A percentile compares a stretch with the other conserved stretches of the same genome.
phyloP scores from a whole-genome alignment of 305 asterid species.

The Striga hermonthica region DNA sequence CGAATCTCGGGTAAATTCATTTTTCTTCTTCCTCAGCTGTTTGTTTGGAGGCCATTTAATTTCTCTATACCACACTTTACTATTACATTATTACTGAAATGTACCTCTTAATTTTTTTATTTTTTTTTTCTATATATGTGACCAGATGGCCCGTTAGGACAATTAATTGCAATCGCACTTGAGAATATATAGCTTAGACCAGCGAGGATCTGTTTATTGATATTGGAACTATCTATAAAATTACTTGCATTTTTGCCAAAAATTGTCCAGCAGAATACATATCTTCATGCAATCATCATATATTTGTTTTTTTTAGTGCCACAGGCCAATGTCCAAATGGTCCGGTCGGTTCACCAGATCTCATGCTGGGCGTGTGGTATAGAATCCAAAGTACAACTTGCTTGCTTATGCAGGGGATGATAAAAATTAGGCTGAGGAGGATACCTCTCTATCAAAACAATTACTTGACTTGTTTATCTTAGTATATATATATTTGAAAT shows the following conservation, averaged over 20 bases:
- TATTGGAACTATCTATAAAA: conserved; percentile 55
- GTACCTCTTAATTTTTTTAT: too few species aligned
- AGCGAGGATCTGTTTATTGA: conserved; percentile 94
- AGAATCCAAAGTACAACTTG: conserved; percentile 88
- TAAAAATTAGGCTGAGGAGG: conserved; percentile 90
- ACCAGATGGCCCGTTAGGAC: conserved; percentile 98
- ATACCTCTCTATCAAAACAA: background rate
- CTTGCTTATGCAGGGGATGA: conserved; percentile 99
- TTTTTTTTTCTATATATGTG: conserved; percentile 3
- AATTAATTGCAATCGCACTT: conserved; percentile 85
- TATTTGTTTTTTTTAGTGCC: conserved; percentile 15
- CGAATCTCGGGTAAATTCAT: conserved; percentile 81
- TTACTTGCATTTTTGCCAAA: background rate
- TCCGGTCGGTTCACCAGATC: conserved; percentile 82
- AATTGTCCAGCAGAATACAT: conserved; percentile 9
- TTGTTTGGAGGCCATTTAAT: conserved; percentile 11
- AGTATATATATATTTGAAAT: too few species aligned
- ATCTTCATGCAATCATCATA: background rate
- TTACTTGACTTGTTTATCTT: background rate
- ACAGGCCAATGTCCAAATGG: conserved; percentile 77
- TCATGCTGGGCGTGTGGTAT: conserved; percentile 95
- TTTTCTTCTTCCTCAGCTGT: too few species aligned
- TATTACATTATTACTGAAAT: conserved; percentile 2
- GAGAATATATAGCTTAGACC: conserved; percentile 94
- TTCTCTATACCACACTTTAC: background rate